Evolutionary conservation across 2,329 filamentous ascomycete species (phyloP).

Genomic region (Cryphonectria carpinicola): DNA sequence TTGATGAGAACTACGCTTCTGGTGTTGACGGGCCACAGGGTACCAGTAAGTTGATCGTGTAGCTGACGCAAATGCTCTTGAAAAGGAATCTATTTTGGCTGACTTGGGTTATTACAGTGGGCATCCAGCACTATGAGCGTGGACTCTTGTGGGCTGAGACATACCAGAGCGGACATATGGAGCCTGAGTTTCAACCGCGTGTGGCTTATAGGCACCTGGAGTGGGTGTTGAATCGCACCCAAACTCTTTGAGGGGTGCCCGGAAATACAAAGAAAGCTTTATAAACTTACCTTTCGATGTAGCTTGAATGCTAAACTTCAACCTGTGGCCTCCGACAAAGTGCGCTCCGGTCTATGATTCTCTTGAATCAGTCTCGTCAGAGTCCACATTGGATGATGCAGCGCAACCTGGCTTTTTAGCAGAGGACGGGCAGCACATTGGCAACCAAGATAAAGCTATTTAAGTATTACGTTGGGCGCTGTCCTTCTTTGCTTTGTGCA

Average conservation of each 20-base stretch:
- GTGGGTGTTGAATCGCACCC: conserved; percentile 36
- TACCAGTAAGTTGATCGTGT: conserved; percentile 6
- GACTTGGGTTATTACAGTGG: conserved; percentile 24
- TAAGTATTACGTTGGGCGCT: no score
- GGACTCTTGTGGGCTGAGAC: conserved; percentile 44
- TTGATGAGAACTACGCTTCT: not conserved
- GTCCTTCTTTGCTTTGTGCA: no score
- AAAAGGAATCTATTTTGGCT: conserved; percentile 28
- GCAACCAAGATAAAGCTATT: no score
- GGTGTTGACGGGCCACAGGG: conserved; percentile 14
- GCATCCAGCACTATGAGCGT: conserved; percentile 41
- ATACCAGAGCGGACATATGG: conserved; percentile 41
- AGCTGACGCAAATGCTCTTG: not conserved
- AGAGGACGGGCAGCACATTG: no score
- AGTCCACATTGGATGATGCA: no score
- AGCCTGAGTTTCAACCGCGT: conserved; percentile 41
- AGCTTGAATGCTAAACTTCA: no score
- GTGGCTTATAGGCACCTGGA: conserved; percentile 40
- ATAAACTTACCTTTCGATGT: no score
- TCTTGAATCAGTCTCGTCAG: no score
- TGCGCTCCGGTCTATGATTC: no score
- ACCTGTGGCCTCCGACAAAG: no score
- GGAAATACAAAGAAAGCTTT: not conserved
- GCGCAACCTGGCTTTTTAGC: no score
- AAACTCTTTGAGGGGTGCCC: not conserved